Base-by-base conservation (phyloP, 768 basidiomycete species). In the Gymnopilus dilepis region DNA sequence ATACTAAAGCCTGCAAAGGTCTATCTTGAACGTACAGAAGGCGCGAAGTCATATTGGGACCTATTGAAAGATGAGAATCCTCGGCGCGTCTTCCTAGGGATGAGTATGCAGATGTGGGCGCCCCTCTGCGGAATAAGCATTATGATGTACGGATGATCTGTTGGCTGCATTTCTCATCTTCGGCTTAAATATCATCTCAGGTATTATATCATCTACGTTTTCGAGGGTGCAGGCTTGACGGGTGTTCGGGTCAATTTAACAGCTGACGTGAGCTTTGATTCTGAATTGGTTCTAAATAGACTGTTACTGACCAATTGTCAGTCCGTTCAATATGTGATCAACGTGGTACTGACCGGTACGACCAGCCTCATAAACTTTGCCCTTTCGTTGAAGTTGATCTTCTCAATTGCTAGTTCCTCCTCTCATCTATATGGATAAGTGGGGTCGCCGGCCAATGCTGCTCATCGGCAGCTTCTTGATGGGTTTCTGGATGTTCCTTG, bases 401-500 rank as follows among this genome's bases (percentile, higher is more conserved):
- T 31, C 47, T 50, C 15, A 50, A 13, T 28, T 21, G 19, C 24
- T 31, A 67, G 76, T 83, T 28, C 82, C 82, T 24, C 81, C 82
- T 6, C 82, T 83, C 64, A 75, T 82, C 68, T 91, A 85, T 76
- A 90, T 91, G 67, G 91, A 93, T 72, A 81, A 78, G 73, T 91
- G 89, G 88, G 91, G 91, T 60, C 88, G 91, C 40, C 82, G 90
- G n/a, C 90, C 91, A 5, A 88, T 92, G 80, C 77, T 93, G 1
- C 77, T 93, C 59, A 75, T 74, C 53, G 91, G 88, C 28, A 84
- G 86, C 2, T 73, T 85, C 2, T 69, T 85, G 58, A 91, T 92
- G 91, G 87, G 87, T 50, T 86, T 88, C 80, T 92, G 84, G 81
- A 82, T 92, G 65, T 87, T 80, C 78, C 84, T 91, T 50, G 91